Base-by-base conservation (phyloP, 768 basidiomycete genomes). In the Tremella fuciformis region DNA sequence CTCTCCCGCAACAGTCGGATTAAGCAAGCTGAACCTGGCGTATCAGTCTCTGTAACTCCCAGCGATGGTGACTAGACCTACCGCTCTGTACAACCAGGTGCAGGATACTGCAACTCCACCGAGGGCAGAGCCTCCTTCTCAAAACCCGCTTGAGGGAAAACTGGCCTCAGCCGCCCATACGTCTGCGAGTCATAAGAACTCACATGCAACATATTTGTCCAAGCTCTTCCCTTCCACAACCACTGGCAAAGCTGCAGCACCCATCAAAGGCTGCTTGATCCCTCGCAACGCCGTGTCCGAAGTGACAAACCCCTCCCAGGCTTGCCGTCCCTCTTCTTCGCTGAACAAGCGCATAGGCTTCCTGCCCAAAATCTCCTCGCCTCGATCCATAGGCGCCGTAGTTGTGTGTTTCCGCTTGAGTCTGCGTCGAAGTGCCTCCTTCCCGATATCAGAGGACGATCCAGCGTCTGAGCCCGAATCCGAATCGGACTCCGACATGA, bases 61-160 rank as follows among this genome's bases (percentile, higher is more conserved):
- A 3, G 24, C 13, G 54, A n/a, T 26, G 8, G 22, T 22, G 16
- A 13, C 16, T 6, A 3, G 34, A 52, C 68, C 63, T 49, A 73
- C 71, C 55, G 60, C 47, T 77, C 76, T n/a, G 54, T 57, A 58
- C 70, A 77, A 2, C 70, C 74, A 19, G 29, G n/a, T 11, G 71
- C 68, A 13, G 76, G 76, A 47, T 77, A 74, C 8, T 62, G 58
- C 21, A 76, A 59, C 22, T 74, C 68, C 0, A 74, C 71, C 18
- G 40, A 56, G 16, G 73, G 75, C n/a, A 66, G 37, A 11, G 60
- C 47, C 13, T 72, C 54, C 15, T 71, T 67, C 47, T 65, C 68
- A 37, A 74, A 74, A 15, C 70, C 73, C 11, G 60, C 63, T 61
- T 76, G 75, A 19, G 66, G 69, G 53, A 74, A 74, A 39, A 69